Evolutionary conservation across 2,329 filamentous ascomycete genomes (phyloP), one percentile per base, ranked within the genome.

Genomic region (Paracamarosporium sp.): DNA sequence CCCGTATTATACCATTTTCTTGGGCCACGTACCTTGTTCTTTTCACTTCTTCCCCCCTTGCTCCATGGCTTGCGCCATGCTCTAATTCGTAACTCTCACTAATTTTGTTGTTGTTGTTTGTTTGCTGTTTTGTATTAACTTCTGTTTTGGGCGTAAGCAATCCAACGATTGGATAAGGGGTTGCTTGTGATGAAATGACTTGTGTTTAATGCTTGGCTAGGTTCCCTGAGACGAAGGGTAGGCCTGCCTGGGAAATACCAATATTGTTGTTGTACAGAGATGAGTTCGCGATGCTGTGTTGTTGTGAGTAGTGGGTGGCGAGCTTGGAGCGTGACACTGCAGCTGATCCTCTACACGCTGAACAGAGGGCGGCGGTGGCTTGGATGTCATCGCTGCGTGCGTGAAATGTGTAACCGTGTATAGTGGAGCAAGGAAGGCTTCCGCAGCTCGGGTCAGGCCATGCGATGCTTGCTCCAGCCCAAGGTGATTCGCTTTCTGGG

Each of bases 41-140:
- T n/a, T n/a, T n/a, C n/a, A n/a, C n/a, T n/a, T n/a, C n/a, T n/a
- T n/a, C n/a, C n/a, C n/a, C n/a, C n/a, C n/a, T n/a, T n/a, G n/a
- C n/a, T n/a, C n/a, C n/a, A n/a, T 28, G 45, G 35, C 36, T 12
- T 53, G 36, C 40, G 28, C 36, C 35, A 46, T 15, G 20, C 35
- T 47, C 44, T 63, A 63, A 59, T 63, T 63, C 50, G 31, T 57
- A 38, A 38, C 58, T 48, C 53, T 63, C 61, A 13, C 55, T 61
- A 50, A 50, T 47, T 33, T 53, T 17, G 28, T 40, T 40, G 41
- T 20, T 38, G 22, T 44, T 36, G 22, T 35, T 35, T 51, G 25
- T 20, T 31, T 56, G 43, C 27, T 31, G 17, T 38, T 13, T 20
- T 13, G 38, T 35, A 17, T 47, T n/a, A n/a, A n/a, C n/a, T n/a